Evolutionary conservation across 2,329 filamentous ascomycete genomes (phyloP).

Genomic region (Emmonsiellopsis sp.): DNA sequence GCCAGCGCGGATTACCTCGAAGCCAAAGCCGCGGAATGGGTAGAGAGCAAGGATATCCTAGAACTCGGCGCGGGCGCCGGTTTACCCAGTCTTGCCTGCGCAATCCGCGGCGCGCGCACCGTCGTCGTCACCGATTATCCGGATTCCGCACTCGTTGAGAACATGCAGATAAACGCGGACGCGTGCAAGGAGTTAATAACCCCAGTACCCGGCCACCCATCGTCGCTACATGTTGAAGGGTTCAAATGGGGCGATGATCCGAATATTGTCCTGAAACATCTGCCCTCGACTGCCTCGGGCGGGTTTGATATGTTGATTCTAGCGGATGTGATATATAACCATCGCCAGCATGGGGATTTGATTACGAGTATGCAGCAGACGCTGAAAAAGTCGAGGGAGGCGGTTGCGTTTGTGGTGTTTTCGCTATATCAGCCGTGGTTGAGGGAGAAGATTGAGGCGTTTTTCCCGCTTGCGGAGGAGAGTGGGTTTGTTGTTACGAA

Average conservation of each 20-base stretch:
- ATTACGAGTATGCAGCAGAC: constrained; percentile 61
- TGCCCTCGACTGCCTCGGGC: constrained; percentile 27
- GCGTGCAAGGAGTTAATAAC: constrained; percentile 39
- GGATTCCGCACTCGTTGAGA: constrained; percentile 71
- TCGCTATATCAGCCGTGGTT: constrained; percentile 91
- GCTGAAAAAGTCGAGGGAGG: constrained; percentile 45
- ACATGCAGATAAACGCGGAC: constrained; percentile 65
- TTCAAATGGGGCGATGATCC: constrained; percentile 74
- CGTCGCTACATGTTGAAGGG: constrained; percentile 52
- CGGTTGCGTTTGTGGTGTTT: constrained; percentile 78
- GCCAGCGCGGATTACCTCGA: constrained; percentile 73
- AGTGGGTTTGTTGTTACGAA: constrained; percentile 68
- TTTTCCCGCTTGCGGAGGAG: constrained; percentile 68
- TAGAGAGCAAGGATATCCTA: constrained; percentile 62
- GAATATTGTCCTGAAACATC: constrained; percentile 46
- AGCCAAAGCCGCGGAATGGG: constrained; percentile 47
- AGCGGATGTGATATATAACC: constrained; percentile 83
- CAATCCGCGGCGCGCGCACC: constrained; percentile 57
- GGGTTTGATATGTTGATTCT: constrained; percentile 73
- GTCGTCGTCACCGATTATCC: constrained; percentile 82
- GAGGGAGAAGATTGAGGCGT: constrained; percentile 70
- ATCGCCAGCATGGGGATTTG: constrained; percentile 74
- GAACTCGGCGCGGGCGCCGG: constrained; percentile 86
- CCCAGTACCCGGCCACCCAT: constrained; percentile 12
- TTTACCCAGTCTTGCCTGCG: constrained; percentile 69